Evolutionary conservation across 768 basidiomycete species (phyloP), one percentile per base, ranked within the genome.

Genomic region (Mycena pura): DNA sequence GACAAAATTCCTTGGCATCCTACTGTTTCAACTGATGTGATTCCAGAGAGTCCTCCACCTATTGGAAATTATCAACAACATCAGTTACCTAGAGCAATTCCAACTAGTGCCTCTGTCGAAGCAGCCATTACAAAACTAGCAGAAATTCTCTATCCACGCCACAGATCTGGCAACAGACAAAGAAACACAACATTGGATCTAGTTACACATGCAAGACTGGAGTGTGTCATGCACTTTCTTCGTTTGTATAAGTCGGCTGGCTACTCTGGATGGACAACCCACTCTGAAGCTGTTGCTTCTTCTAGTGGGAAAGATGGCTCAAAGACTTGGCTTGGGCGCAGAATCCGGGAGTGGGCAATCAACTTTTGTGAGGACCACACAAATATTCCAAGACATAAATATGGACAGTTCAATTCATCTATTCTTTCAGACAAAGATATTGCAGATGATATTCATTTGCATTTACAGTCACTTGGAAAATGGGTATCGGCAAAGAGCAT

Each of bases 401-500:
- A 44, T 13, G 41, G 53, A 15, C 22, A 24, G 24, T 44, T 15
- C 17, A 44, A 55, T 43, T 29, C 53, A 5, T 55, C 53, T 14
- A 55, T 55, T 22, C 53, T 55, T 29, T 31, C 27, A 4, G 53
- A 55, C 27, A 60, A 63, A 43, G 65, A 67, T 40, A 47, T 67
- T 39, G 53, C 60, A 8, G 45, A 47, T 19, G 66, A 67, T 6
- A 54, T 68, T 14, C 38, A 65, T 24, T 32, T 63, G 13, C 66
- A 63, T 44, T 44, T 68, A 15, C 66, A 67, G 34, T 25, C 41
- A 13, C 44, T 67, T 17, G 62, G 66, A 6, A 68, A 68, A 38
- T 67, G 46, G 41, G 62, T 68, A 11, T 48, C 22, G 11, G 66
- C 66, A 2, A 41, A 38, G 39, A 61, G 63, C 56, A 60, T 67